Evolutionary conservation across 1,284 basidiomycete genomes (phyloP), one percentile per base, ranked within the genome.

Genomic region (Mycena sp.): DNA sequence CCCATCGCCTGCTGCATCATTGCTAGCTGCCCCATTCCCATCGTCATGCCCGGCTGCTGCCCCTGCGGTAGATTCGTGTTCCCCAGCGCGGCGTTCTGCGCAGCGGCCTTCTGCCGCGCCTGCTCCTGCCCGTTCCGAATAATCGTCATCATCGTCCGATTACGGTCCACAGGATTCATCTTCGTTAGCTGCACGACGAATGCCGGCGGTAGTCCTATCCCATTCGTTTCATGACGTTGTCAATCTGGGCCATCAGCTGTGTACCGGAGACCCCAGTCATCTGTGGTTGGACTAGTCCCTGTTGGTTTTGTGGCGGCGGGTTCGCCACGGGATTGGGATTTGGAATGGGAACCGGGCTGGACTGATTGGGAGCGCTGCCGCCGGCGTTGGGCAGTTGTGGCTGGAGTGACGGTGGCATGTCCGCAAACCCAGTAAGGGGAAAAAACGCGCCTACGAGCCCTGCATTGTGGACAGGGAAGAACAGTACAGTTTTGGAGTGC

Each of bases 351-450:
- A 58, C 48, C 41, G 56, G 30, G 51, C 62, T 64, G 17, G 49
- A n/a, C n/a, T n/a, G 48, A 26, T 21, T 32, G 29, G 54, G 30
- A 12, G 16, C 23, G 46, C 28, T 45, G 11, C 17, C 11, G 23
- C 11, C 41, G 4, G 40, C 61, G 2, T 48, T 26, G 16, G 49
- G 44, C n/a, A n/a, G n/a, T 49, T 50, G 21, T 44, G 16, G 35
- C 50, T 23, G 14, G 32, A 35, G 7, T 9, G 32, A 9, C 30
- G 28, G 40, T 4, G 78, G 78, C 58, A 80, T 66, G 58, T 88
- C 87, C 1, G 89, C 87, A 26, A 91, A 76, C 2, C 87, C 87
- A 0, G 78, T 82, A 1, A 80, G 46, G 0, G 85, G 83, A 71
- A 90, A 91, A 56, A 84, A 81, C 0, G 83, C 84, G 10, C 83